Evolutionary conservation across 139 green algal genomes (phyloP), one percentile per base, ranked within the genome.

Genomic region (Tetraselmis striata): DNA sequence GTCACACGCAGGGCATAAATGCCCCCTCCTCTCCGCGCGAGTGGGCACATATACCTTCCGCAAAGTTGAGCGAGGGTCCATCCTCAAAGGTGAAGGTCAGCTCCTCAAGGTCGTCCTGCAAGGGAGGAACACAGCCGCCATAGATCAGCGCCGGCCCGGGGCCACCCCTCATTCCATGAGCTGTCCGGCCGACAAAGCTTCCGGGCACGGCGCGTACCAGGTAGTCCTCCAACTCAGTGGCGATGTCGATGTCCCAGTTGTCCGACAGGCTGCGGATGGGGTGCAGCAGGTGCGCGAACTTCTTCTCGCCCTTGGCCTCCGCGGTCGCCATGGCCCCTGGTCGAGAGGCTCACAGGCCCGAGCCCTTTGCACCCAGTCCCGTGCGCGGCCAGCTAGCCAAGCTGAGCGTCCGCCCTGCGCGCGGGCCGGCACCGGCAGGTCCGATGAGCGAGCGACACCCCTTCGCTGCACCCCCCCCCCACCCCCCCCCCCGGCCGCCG

Each of bases 181-280:
- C n/a, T n/a, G n/a, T n/a, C n/a, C n/a, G n/a, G n/a, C n/a, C n/a
- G n/a, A n/a, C n/a, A n/a, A n/a, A n/a, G n/a, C n/a, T n/a, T n/a
- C n/a, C n/a, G n/a, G n/a, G n/a, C n/a, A n/a, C n/a, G n/a, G 45
- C 45, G 5, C 18, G 25, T 74, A 87, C 88, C 75, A 98, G 80
- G 84, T 98, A 98, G 26, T 95, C 94, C 81, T 96, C 93, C 2
- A 98, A 88, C 83, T 98, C 94, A 23, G 81, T 86, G 1, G 94
- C 94, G 1, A 98, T 90, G 85, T 98, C 92, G 32, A 98, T 86
- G 45, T 91, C 90, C 90, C 93, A 98, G 82, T 97, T 98, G 0
- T 88, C 91, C 18, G 94, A 89, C n/a, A 98, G 76, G 81, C 96
- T 91, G 0, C 91, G 82, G 28, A 98, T 96, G 18, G 94, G 94